Evolutionary conservation across 1,139 yeast genomes (phyloP).

Genomic region (Lodderomyces jiufengensis): DNA sequence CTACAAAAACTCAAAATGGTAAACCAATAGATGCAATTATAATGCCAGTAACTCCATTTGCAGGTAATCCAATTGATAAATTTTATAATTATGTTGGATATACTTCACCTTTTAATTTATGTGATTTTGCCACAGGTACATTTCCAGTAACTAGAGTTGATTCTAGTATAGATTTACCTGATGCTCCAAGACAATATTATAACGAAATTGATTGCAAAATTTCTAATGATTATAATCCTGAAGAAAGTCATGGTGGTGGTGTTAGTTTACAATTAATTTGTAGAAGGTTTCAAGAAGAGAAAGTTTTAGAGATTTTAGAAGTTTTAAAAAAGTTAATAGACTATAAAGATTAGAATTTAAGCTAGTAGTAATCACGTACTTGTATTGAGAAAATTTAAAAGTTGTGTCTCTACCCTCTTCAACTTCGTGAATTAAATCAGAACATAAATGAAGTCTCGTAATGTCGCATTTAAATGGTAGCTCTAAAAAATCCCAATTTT

Average conservation of each 20-base stretch:
- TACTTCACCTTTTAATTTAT: slow-evolving; percentile 56
- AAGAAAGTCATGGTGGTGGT: slow-evolving; percentile 58
- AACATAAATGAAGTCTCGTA: too few relatives aligned
- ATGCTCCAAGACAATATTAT: slow-evolving; percentile 14
- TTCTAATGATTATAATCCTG: slow-evolving; percentile 48
- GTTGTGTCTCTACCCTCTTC: too few relatives aligned
- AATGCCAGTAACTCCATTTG: slow-evolving; percentile 44
- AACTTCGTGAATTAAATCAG: too few relatives aligned
- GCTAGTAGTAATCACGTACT: too few relatives aligned
- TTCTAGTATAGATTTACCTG: slow-evolving; percentile 32
- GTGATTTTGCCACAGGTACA: slow-evolving; percentile 57
- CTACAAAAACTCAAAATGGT: slow-evolving; percentile 29
- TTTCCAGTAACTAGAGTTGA: slow-evolving; percentile 58
- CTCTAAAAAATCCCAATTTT: too few relatives aligned
- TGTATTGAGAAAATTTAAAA: too few relatives aligned
- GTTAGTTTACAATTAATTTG: slow-evolving; percentile 64
- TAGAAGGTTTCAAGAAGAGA: slow-evolving; percentile 59
- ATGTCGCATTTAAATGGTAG: too few relatives aligned
- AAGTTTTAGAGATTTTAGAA: slow-evolving; percentile 42
- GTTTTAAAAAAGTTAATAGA: slow-evolving; percentile 20
- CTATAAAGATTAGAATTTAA: slow-evolving; percentile 6
- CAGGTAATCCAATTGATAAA: slow-evolving; percentile 42
- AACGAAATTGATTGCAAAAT: slow-evolving; percentile 18
- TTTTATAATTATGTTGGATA: slow-evolving; percentile 39
- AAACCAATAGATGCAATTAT: slow-evolving; percentile 48